Percentiles rank a stretch among this genome's conserved stretches.
Evolutionary conservation across 2,329 filamentous ascomycete species (phyloP).

Genomic region (Pyrenophora tritici-repentis): DNA sequence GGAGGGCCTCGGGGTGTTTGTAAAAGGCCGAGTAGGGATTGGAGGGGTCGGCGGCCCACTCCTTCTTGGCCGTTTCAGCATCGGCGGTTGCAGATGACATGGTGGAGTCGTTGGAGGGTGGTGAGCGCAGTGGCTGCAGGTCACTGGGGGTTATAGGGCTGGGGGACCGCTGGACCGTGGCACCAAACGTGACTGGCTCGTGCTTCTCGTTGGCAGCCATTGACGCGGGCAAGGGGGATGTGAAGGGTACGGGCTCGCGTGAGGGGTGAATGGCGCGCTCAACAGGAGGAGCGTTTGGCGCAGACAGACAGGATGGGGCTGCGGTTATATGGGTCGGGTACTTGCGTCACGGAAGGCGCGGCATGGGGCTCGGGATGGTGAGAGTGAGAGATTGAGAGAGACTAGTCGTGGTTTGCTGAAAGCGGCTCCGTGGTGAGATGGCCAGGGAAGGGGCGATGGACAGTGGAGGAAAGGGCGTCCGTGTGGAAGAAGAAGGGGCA

Average conservation of each 20-base stretch:
- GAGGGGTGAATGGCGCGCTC: neutral
- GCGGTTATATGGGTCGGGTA: conserved; percentile 17
- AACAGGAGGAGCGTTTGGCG: conserved; percentile 15
- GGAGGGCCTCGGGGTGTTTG: conserved; percentile 54
- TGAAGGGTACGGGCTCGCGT: neutral
- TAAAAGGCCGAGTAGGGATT: conserved; percentile 56
- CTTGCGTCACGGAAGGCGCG: conserved; percentile 5
- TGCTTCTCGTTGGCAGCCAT: conserved; percentile 41
- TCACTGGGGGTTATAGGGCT: conserved; percentile 20
- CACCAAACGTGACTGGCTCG: conserved; percentile 50
- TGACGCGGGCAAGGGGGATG: conserved; percentile 18
- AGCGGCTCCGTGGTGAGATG: neutral
- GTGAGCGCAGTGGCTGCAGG: conserved; percentile 31
- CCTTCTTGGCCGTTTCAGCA: conserved; percentile 29
- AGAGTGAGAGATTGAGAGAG: neutral
- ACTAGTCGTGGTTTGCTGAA: no score
- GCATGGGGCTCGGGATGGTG: neutral
- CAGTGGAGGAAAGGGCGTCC: no score
- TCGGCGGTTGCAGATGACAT: conserved; percentile 43
- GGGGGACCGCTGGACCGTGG: conserved; percentile 43
- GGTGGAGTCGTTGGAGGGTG: conserved; percentile 41
- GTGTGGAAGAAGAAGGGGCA: conserved; percentile 1
- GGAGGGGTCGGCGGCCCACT: conserved; percentile 40
- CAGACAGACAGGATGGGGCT: conserved; percentile 9
- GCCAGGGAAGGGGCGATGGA: conserved; percentile 20